These are phyloP conservation scores for Durotheca rogersii DNA, from an alignment of 495 filamentous ascomycete genomes.

Conservation along the genomic window DNA sequence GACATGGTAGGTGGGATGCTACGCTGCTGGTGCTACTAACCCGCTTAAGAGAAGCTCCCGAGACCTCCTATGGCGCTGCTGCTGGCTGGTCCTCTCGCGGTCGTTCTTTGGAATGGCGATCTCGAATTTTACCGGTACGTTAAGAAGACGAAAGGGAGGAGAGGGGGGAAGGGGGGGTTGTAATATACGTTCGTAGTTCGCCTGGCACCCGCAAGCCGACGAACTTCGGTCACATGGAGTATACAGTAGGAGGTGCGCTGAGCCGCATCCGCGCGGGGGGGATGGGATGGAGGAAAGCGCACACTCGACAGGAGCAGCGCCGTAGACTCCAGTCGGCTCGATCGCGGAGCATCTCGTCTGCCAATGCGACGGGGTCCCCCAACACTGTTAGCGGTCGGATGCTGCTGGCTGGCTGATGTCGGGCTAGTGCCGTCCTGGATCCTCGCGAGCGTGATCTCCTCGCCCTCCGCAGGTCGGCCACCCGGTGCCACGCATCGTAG, in stretches of 20 bases:
- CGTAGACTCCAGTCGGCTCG: background rate
- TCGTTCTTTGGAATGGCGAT: too few relatives aligned
- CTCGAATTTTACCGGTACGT: background rate
- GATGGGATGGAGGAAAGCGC: background rate
- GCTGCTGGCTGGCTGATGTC: background rate
- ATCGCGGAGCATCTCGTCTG: constrained; percentile 2
- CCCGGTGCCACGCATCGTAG: background rate
- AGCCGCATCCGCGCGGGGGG: background rate
- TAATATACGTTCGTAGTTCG: background rate
- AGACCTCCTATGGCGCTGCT: too few relatives aligned
- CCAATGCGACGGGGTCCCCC: background rate
- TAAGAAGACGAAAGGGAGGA: background rate
- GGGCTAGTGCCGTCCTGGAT: background rate
- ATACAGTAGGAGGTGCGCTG: too few relatives aligned
- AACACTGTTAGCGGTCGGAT: background rate
- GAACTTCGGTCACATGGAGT: background rate
- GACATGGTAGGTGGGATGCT: background rate
- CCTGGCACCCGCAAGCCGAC: background rate
- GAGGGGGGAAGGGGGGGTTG: background rate
- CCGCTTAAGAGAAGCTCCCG: too few relatives aligned
- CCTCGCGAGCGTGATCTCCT: background rate
- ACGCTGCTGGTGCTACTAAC: too few relatives aligned
- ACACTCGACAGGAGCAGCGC: background rate
- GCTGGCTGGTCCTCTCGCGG: too few relatives aligned
- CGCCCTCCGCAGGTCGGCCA: background rate